Base-by-base conservation (phyloP, 305 asterid genomes). In the Plantago coronopus region DNA sequence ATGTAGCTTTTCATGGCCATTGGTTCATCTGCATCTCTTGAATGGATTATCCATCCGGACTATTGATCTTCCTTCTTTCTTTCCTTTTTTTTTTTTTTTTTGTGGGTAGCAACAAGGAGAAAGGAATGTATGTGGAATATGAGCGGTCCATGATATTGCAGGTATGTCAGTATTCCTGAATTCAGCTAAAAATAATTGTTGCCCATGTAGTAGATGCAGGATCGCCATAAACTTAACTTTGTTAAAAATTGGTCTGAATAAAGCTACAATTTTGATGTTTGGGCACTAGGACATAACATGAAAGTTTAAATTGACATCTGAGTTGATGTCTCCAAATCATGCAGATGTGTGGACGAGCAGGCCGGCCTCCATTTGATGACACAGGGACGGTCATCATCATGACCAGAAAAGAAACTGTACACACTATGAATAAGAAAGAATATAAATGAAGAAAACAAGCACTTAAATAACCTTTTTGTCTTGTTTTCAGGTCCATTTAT, bases 261-360 rank as follows among this genome's bases (percentile, higher is more conserved):
- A 60, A 49, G 17, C 49, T 57, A 48, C 31, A 55, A 51, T 17
- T 57, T 57, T 53, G 57, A 18, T 59, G 54, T 66, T 31, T 62
- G 57, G 15, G 51, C 72, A 51, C 56, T 66, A 54, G 59, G 60
- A 67, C 72, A 46, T 23, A 57, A 40, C 69, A 64, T 37, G 21
- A 42, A 18, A 57, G 48, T 63, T 40, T 49, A 38, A 66, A 25
- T 66, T 51, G 29, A 50, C 62, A 22, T 43, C 59, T 48, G 56
- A 61, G 23, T 42, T 18, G n/a, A 43, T 45, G 48, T 62, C 48
- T 74, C 38, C 62, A 67, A 66, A 62, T 66, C 69, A 29, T 78
- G 79, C 89, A 91, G 98, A 93, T 93, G 98, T 81, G 89, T 67
- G 98, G 97, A 73, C 85, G 98, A 78, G 98, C 98, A 59, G 98